phyloP scores from a whole-genome alignment of 768 basidiomycete species.

The Pulveroboletus sp. region DNA sequence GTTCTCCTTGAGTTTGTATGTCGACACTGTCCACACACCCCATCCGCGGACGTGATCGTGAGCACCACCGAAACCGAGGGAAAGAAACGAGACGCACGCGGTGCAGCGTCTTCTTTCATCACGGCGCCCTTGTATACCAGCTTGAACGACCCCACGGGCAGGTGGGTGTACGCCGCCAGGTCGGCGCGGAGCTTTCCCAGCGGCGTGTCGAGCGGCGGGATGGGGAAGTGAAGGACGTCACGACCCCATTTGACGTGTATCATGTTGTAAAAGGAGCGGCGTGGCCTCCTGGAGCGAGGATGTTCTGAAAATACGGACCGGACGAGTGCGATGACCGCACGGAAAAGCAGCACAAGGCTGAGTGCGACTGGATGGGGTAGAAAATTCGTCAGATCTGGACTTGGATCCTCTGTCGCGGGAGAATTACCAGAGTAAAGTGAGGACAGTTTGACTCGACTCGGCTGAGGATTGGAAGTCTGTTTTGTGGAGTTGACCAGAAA shows the following conservation, averaged over 20 bases:
- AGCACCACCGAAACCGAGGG: slow-evolving; percentile 16
- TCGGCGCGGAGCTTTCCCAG: slow-evolving; percentile 55
- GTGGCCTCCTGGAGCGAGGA: slow-evolving; percentile 3
- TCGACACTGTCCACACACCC: slow-evolving; percentile 62
- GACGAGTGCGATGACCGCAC: slow-evolving; percentile 22
- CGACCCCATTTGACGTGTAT: slow-evolving; percentile 48
- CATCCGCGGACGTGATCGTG: too few relatives aligned
- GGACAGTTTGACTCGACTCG: slow-evolving; percentile 28
- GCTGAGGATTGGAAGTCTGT: slow-evolving; percentile 2
- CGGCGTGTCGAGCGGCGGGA: slow-evolving; percentile 56
- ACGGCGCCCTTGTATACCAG: slow-evolving; percentile 88
- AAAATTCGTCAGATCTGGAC: background rate
- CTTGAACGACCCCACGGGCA: slow-evolving; percentile 70
- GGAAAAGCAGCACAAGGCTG: slow-evolving; percentile 34
- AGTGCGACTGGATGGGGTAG: slow-evolving; percentile 18
- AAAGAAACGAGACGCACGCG: slow-evolving; percentile 41
- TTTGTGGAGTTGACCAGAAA: slow-evolving; percentile 13
- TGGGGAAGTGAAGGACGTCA: slow-evolving; percentile 47
- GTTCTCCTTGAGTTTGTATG: slow-evolving; percentile 67
- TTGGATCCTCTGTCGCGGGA: too few relatives aligned
- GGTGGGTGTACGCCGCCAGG: slow-evolving; percentile 71
- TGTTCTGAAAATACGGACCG: slow-evolving; percentile 5
- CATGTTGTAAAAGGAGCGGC: slow-evolving; percentile 28
- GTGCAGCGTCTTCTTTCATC: slow-evolving; percentile 76
- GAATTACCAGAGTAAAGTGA: slow-evolving; percentile 24